Evolutionary conservation across 2,329 filamentous ascomycete genomes (phyloP), one percentile per base, ranked within the genome.

Genomic region (Neofusicoccum umdonicola): DNA sequence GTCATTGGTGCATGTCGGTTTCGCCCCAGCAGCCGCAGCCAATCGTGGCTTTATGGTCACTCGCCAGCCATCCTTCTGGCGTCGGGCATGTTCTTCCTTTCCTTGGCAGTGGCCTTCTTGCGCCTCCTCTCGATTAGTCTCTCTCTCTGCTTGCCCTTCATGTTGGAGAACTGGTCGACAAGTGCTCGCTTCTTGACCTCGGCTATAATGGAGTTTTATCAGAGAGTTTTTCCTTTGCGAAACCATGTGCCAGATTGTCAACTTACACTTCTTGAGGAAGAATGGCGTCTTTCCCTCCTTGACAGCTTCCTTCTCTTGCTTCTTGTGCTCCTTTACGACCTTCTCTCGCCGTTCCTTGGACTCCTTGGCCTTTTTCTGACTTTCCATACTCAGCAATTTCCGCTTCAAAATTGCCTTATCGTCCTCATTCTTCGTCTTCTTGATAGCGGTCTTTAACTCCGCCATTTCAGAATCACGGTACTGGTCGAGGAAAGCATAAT

Each of bases 51-150:
- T 44, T 22, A 42, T 17, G 12, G 19, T 50, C 22, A 64, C 13
- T 64, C 41, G 41, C 15, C 34, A n/a, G 19, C 35, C 44, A 27
- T 64, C 47, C 63, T 65, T 45, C 63, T 50, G 37, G 63, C 76
- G 57, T 71, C 70, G 12, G 82, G 82, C 81, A 83, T 83, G 62
- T 78, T 78, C 72, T 74, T 96, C 81, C 90, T 90, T 84, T 98
- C 95, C 82, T 90, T 94, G 9, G 87, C 83, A 0, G 91, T 87
- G 62, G 92, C 82, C 88, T 97, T 97, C 88, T 97, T 97, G 78
- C 92, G 83, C 80, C 90, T 88, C 75, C 91, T 85, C 83, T 96
- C 92, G 72, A 98, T 91, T 13, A 89, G 88, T 80, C 88, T 90
- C 67, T 96, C 90, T 66, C 93, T 86, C 78, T 97, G 44, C 47